Conservation (phyloP, 371 early-diverging fungal genomes). For the Gilbertella persicaria region DNA sequence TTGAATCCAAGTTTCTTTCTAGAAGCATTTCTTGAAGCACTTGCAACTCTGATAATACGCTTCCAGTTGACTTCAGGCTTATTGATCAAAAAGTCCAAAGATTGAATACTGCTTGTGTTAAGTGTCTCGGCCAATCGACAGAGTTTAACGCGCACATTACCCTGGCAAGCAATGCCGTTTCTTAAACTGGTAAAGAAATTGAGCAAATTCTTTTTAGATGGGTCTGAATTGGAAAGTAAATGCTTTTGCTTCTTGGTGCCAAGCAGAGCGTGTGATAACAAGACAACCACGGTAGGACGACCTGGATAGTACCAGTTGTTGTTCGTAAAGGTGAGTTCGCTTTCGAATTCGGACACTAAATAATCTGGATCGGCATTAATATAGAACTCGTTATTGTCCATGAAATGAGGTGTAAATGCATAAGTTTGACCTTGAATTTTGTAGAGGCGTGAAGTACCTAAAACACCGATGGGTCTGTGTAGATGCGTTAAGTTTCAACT, state of each 20-base stretch:
- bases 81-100: conserved; percentile 81
- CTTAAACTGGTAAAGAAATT: conserved; percentile 83
- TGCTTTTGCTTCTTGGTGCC: conserved; percentile 7
- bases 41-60: conserved; percentile 55
- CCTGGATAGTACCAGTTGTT: conserved; percentile 81
- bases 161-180: conserved; percentile 56
- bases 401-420: conserved; percentile 88
- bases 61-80: conserved; percentile 74
- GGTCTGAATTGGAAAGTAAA: conserved; percentile 4
- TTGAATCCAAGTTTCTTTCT: conserved; percentile 50
- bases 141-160: conserved; percentile 71
- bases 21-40: conserved; percentile 35
- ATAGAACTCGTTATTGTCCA: conserved; percentile 88
- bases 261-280: conserved; percentile 58
- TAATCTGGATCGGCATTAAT: conserved; percentile 82
- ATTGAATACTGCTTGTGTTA: conserved; percentile 76
- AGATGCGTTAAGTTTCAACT: background rate
- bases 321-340: conserved; percentile 76
- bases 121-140: conserved; percentile 78
- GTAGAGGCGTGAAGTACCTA: conserved; percentile 81
- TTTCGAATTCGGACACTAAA: conserved; percentile 74
- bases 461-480: conserved; percentile 62
- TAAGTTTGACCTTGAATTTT: conserved; percentile 81
- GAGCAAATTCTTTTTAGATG: conserved; percentile 65
- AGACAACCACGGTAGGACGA: conserved; percentile 79